These are phyloP conservation scores for Penicillium tannophilum DNA, from an alignment of 495 filamentous ascomycete genomes.

Conservation along the genomic window DNA sequence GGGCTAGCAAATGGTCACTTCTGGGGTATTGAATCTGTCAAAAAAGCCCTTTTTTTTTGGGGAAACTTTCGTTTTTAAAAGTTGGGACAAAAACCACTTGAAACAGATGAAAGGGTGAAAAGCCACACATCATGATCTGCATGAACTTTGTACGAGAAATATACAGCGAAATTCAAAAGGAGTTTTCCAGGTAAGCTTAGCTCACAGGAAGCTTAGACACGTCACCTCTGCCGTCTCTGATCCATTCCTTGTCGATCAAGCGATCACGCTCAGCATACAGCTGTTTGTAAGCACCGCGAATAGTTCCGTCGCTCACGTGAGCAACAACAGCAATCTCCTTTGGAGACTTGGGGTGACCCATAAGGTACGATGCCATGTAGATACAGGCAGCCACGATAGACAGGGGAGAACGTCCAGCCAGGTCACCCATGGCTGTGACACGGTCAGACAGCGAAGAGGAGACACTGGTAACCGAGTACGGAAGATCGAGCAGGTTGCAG, in stretches of 20 bases:
- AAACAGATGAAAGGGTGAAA: neutral
- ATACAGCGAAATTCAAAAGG: neutral
- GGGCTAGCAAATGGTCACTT: neutral
- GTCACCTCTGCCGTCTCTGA: constrained; percentile 68
- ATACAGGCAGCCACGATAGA: constrained; percentile 95
- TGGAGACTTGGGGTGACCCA: constrained; percentile 73
- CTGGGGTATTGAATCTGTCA: constrained; percentile 9
- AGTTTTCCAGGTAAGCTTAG: constrained; percentile 14
- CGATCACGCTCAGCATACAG: constrained; percentile 72
- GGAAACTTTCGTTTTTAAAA: neutral
- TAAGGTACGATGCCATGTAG: constrained; percentile 86
- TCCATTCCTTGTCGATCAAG: constrained; percentile 74
- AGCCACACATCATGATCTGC: neutral
- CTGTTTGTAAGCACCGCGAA: constrained; percentile 90
- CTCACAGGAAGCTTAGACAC: constrained; percentile 65
- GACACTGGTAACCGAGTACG: constrained; percentile 66
- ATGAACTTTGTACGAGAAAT: neutral
- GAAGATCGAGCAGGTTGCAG: constrained; percentile 76
- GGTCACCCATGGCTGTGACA: constrained; percentile 68
- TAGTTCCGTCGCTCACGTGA: constrained; percentile 93
- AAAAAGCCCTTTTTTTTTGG: neutral
- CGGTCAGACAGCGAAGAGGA: constrained; percentile 73
- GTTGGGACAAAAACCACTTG: neutral
- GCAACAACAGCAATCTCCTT: constrained; percentile 82
- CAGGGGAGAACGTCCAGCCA: constrained; percentile 91